A percentile compares a stretch with the other conserved stretches of the same genome.
Evolutionary conservation across 2,329 filamentous ascomycete species (phyloP).

Genomic region (Ophiocordyceps polyrhachis-furcata): DNA sequence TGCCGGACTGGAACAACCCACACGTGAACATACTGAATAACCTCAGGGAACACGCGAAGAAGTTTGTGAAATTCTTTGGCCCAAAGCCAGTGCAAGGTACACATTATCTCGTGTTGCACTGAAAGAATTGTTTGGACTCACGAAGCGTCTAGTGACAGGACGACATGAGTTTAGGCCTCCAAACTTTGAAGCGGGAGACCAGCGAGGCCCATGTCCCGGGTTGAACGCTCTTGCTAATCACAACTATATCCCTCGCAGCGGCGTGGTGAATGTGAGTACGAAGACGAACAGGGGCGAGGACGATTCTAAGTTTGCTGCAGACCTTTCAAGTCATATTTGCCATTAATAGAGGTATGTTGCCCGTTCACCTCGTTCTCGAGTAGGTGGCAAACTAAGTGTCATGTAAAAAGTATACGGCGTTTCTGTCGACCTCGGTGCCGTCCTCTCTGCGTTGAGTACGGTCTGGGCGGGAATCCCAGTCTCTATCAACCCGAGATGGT

Average conservation of each 20-base stretch:
- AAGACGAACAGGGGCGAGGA: not conserved
- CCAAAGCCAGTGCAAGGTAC: not conserved
- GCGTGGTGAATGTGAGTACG: not conserved
- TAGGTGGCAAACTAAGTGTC: not conserved
- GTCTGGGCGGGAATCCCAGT: not conserved
- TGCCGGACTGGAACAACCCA: not conserved
- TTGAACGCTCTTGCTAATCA: not conserved
- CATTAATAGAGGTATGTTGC: not conserved
- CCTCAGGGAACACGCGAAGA: not conserved
- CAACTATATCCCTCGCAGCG: not conserved
- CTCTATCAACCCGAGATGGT: not conserved
- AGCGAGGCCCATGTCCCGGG: not conserved
- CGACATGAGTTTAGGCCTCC: not conserved
- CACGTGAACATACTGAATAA: not conserved
- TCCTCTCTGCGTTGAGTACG: not conserved
- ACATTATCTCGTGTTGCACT: not conserved
- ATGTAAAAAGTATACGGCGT: not conserved
- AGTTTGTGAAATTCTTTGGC: not conserved
- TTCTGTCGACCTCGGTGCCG: not conserved
- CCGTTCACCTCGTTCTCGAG: not conserved
- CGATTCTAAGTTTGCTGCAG: not conserved
- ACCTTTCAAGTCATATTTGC: not conserved
- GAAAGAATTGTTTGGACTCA: not conserved
- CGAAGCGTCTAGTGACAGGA: not conserved
- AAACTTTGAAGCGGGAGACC: not conserved